phyloP scores from a whole-genome alignment of 2,329 filamentous ascomycete species.

The Fusarium camptoceras region DNA sequence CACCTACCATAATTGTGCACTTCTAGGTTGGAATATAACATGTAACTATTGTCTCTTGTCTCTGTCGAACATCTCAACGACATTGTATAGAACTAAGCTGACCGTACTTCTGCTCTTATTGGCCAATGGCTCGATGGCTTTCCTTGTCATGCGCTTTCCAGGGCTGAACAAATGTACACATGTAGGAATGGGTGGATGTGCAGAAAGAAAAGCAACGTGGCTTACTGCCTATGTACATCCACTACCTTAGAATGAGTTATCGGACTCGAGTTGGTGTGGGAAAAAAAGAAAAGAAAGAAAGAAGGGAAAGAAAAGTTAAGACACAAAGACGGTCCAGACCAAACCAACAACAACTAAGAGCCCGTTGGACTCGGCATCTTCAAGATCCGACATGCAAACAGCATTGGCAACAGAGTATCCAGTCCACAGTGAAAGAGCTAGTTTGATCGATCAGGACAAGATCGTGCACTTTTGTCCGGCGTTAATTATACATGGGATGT shows the following conservation, averaged over 20 bases:
- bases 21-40: background rate
- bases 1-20: background rate
- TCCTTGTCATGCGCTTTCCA: background rate
- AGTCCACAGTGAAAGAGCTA: background rate
- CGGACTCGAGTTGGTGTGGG: constrained; percentile 19
- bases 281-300: constrained; percentile 6
- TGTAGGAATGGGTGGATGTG: background rate
- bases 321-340: constrained; percentile 20
- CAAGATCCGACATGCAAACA: constrained; percentile 14
- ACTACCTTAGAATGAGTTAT: background rate
- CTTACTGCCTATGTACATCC: background rate
- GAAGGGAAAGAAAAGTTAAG: constrained; percentile 2
- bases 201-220: background rate
- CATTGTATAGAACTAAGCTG: background rate
- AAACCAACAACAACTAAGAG: background rate
- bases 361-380: background rate
- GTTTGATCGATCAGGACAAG: constrained; percentile 5
- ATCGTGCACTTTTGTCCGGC: background rate
- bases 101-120: background rate
- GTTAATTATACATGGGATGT: background rate
- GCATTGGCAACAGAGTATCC: background rate
- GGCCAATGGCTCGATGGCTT: background rate
- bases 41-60: background rate
- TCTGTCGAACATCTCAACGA: background rate
- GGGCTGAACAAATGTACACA: background rate